Conservation (phyloP, 805 yeast genomes). For the Cyberlindnera veronae region DNA sequence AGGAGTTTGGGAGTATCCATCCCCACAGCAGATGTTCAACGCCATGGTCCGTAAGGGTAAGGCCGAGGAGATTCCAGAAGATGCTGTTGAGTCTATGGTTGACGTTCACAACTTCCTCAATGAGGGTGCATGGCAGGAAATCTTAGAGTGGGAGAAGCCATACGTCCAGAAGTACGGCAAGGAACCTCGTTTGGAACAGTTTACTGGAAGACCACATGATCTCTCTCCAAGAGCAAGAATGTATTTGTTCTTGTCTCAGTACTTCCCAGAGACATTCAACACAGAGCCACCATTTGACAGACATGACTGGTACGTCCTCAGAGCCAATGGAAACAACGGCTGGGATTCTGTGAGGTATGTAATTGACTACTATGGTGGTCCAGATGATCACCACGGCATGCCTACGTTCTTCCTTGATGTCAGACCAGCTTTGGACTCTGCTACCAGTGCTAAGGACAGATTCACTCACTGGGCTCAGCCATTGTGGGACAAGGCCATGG, state of each 20-base stretch:
- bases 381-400: conserved; percentile 84
- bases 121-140: conserved; percentile 97
- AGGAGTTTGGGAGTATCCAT: conserved; percentile 97
- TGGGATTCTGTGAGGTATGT: conserved; percentile 85
- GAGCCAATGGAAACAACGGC: conserved; percentile 44
- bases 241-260: conserved; percentile 58
- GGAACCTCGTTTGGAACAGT: conserved; percentile 75
- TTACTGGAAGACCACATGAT: conserved; percentile 90
- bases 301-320: conserved; percentile 96
- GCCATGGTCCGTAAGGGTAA: conserved; percentile 97
- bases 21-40: conserved; percentile 98
- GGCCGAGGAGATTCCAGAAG: conserved; percentile 83
- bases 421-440: conserved; percentile 85
- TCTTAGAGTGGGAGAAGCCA: conserved; percentile 84
- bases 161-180: conserved; percentile 51
- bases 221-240: conserved; percentile 80
- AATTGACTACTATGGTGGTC: conserved; percentile 94
- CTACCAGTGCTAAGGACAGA: conserved; percentile 64
- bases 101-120: conserved; percentile 93
- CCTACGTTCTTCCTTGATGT: conserved; percentile 93
- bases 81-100: conserved; percentile 95
- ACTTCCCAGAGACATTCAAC: conserved; percentile 71
- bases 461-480: conserved; percentile 65
- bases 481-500: conserved; percentile 64
- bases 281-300: conserved; percentile 92